phyloP scores from a whole-genome alignment of 1,284 basidiomycete genomes.

The Pseudozyma tsukubaensis region DNA sequence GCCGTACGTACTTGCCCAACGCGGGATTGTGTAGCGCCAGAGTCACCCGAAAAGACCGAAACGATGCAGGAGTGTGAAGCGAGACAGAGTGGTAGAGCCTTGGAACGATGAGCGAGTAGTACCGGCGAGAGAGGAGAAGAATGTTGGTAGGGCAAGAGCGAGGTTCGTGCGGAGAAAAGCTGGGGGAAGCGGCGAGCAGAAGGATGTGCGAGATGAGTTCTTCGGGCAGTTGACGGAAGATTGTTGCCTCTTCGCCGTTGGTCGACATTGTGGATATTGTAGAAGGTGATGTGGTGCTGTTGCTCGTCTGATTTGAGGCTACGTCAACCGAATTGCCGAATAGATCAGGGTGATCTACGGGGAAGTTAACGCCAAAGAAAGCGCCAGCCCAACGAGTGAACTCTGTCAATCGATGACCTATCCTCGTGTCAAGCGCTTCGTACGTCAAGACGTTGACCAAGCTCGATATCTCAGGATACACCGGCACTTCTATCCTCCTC shows the following conservation, averaged over 20 bases:
- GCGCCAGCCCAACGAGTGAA: conserved; percentile 15
- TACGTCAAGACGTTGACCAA: conserved; percentile 26
- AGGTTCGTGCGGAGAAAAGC: conserved; percentile 36
- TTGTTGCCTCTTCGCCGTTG: neutral
- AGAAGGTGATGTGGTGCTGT: no score
- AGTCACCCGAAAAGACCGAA: conserved; percentile 45
- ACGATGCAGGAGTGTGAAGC: conserved; percentile 36
- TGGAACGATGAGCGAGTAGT: conserved; percentile 45
- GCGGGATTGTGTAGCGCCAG: conserved; percentile 56
- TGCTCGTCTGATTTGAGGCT: no score
- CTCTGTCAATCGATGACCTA: conserved; percentile 9
- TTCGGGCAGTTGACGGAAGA: conserved; percentile 36
- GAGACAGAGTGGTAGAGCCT: conserved; percentile 48
- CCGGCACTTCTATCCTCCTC: conserved; percentile 33
- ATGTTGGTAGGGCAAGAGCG: conserved; percentile 41
- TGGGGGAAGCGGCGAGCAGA: conserved; percentile 42
- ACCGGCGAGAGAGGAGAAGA: conserved; percentile 43
- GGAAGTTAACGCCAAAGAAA: neutral
- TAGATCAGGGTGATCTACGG: neutral
- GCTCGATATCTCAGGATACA: conserved; percentile 37
- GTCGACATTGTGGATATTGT: conserved; percentile 4
- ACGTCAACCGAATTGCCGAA: no score
- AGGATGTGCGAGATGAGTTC: conserved; percentile 50
- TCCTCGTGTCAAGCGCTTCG: conserved; percentile 28
- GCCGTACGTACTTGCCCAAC: conserved; percentile 34